phyloP scores from a whole-genome alignment of 2,329 filamentous ascomycete species.

The Ceratocystis ficicola region DNA sequence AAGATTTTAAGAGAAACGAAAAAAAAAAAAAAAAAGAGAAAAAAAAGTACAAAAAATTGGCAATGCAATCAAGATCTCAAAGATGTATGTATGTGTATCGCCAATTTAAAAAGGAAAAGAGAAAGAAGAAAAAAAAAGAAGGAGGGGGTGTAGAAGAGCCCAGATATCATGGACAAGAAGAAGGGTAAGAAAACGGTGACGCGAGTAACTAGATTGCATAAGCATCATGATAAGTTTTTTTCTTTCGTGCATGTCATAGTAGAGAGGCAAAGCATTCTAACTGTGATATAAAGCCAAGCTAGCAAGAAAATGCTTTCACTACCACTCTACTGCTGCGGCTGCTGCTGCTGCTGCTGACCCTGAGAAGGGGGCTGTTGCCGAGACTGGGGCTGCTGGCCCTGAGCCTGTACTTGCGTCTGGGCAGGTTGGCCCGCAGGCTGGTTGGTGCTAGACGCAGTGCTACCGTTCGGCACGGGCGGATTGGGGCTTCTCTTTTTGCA shows the following conservation, averaged over 20 bases:
- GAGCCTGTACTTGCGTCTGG: not conserved
- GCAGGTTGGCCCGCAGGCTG: not conserved
- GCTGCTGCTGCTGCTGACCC: not conserved
- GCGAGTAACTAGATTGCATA: not conserved
- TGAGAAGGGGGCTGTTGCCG: not conserved
- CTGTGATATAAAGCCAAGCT: not conserved
- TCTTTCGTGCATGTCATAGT: not conserved
- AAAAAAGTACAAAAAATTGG: constrained; percentile 12
- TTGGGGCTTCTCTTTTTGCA: constrained; percentile 52
- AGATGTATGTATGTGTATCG: not conserved
- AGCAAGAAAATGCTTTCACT: not conserved
- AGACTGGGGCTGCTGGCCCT: not conserved
- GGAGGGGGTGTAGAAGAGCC: not conserved
- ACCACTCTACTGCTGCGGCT: constrained; percentile 3
- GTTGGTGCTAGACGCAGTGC: constrained; percentile 10
- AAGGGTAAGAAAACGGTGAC: not conserved
- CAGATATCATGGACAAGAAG: not conserved
- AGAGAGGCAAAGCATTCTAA: not conserved
- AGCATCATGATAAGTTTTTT: not conserved
- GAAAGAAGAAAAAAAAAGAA: not conserved
- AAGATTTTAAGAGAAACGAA: not conserved
- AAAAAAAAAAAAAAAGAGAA: constrained; percentile 6
- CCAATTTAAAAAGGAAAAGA: not conserved
- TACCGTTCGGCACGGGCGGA: constrained; percentile 8
- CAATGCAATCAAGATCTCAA: not conserved